Conservation (phyloP, 805 yeast genomes). For the Zygosaccharomyces bailii region DNA sequence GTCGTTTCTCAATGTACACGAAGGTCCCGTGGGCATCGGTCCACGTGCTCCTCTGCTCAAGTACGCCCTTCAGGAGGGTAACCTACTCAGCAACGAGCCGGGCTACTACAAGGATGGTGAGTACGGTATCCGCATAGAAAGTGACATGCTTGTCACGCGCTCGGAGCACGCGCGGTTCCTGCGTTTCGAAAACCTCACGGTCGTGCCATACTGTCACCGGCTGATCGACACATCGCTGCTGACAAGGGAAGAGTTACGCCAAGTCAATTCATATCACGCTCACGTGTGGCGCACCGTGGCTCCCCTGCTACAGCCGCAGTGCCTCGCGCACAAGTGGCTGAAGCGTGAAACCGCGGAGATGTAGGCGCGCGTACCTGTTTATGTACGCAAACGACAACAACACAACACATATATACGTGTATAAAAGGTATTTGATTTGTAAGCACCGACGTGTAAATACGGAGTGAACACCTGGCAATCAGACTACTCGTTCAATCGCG, state of each 20-base stretch:
- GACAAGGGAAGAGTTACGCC: constrained; percentile 54
- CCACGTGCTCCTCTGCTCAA: constrained; percentile 45
- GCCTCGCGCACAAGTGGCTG: constrained; percentile 68
- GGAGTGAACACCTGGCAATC: no score
- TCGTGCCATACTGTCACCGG: constrained; percentile 77
- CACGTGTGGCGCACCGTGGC: constrained; percentile 51
- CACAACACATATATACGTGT: no score
- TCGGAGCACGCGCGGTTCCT: constrained; percentile 50
- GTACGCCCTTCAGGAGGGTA: constrained; percentile 61
- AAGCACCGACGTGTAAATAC: no score
- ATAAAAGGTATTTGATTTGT: no score
- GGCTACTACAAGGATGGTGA: constrained; percentile 90
- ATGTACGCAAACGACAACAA: no score
- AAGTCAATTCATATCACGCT: constrained; percentile 68
- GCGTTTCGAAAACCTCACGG: constrained; percentile 78
- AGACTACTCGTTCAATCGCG: no score
- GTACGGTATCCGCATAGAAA: constrained; percentile 87
- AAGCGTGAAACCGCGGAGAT: constrained; percentile 46
- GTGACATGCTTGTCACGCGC: constrained; percentile 58
- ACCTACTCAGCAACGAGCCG: constrained; percentile 86
- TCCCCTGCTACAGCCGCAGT: constrained; percentile 52
- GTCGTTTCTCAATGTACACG: constrained; percentile 85
- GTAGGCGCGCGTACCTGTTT: not conserved
- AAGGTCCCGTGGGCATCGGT: constrained; percentile 86
- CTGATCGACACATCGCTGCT: constrained; percentile 63